Conservation (phyloP, 441 rosid species). For the Breynia disticha region DNA sequence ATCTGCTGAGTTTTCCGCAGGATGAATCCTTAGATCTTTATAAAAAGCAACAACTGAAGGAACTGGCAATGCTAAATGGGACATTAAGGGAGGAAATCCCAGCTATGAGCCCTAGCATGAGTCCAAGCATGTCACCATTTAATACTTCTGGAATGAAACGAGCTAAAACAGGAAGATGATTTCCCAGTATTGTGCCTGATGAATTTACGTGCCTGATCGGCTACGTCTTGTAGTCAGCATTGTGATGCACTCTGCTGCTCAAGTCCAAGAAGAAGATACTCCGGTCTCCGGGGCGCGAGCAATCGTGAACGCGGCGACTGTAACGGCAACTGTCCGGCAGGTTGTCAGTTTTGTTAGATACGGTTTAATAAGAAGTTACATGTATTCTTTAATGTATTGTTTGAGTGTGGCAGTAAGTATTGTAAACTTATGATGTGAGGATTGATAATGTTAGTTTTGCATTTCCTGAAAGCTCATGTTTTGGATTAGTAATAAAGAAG, state of each 20-base stretch:
- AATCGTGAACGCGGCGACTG: too few species aligned
- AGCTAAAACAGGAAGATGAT: constrained; percentile 76
- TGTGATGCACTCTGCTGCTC: constrained; percentile 10
- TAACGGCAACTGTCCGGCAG: constrained; percentile 7
- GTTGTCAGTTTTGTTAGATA: constrained; percentile 15
- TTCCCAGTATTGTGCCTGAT: not conserved
- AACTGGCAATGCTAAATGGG: constrained; percentile 76
- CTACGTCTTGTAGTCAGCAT: constrained; percentile 16
- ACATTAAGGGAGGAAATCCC: constrained; percentile 89
- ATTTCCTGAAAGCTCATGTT: too few species aligned
- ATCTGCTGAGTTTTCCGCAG: constrained; percentile 21
- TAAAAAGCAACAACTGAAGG: constrained; percentile 86
- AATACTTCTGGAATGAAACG: constrained; percentile 70
- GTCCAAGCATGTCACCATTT: constrained; percentile 89
- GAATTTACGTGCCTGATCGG: constrained; percentile 9
- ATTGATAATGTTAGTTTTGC: too few species aligned
- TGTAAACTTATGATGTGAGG: too few species aligned
- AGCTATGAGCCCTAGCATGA: constrained; percentile 78
- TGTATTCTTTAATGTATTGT: constrained; percentile 22
- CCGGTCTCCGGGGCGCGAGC: not conserved
- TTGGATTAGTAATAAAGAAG: too few species aligned
- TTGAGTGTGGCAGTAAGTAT: not conserved
- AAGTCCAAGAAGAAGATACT: not conserved
- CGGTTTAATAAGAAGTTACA: not conserved
- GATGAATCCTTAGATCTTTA: constrained; percentile 90